Evolutionary conservation across 441 rosid genomes (phyloP), one percentile per base, ranked within the genome.

Genomic region (Hypseocharis bilobata): DNA sequence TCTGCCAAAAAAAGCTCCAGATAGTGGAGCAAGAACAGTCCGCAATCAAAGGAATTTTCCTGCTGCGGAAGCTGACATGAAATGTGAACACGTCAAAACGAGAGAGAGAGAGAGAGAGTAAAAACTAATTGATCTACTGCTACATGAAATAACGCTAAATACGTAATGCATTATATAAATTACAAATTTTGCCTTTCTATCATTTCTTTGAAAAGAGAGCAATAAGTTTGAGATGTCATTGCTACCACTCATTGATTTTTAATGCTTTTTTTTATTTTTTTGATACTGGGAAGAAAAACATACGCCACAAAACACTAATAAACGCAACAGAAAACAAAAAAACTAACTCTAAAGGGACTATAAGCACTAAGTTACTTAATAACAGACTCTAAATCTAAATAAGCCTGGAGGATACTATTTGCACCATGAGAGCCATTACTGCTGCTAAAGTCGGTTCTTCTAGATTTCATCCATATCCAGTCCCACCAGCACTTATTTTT

Each of bases 21-120:
- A 71, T 85, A 90, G 69, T 88, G 96, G 60, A 89, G 92, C 82
- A 89, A 62, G 80, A 89, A 89, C 49, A 89, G 84, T 69, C 96
- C 96, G 60, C 95, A 89, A 47, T 89, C 96, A 69, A 77, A 88
- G 3, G 85, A 89, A 79, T 89, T 89, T 74, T 76, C 83, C 78
- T 88, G 95, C 72, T 89, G 95, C 11, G 96, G 95, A 47, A 89
- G 75, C 95, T 89, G 87, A 74, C 76, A 60, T 57, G 67, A 69
- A 62, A 72, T 23, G 62, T 66, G 58, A 63, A 54, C 47, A 40
- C 6, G 59, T 54, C 59, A 30, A 47, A 65, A 13, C 26, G 29
- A n/a, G n/a, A n/a, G 32, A 55, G 25, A 6, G 6, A 19, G 20
- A 60, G 1, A 16, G 3, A 52, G 27, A 28, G 6, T 16, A 30